Base-by-base conservation (phyloP, 257 asterid species). In the Salvia rosmarinus region DNA sequence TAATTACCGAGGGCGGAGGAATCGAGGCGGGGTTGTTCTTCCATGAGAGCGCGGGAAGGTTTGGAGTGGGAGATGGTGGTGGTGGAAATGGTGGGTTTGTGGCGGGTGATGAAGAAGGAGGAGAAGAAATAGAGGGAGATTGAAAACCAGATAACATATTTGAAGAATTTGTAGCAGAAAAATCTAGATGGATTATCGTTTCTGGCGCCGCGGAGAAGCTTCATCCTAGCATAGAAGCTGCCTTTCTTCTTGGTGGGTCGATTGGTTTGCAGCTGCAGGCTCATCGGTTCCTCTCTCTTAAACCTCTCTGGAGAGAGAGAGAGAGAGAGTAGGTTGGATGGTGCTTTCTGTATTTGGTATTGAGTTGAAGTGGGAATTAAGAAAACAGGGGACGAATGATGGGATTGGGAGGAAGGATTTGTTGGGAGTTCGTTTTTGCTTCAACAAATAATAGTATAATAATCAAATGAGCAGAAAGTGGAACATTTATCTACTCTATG, bases 91-190 rank as follows among this genome's bases (percentile, higher is more conserved):
- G 87, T 52, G 67, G 84, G 84, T 34, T 78, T 69, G 46, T 84
- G 79, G 28, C 77, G 80, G 50, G 90, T 81, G 43, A 85, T 78
- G 35, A 89, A 72, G 35, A 89, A 91, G 49, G 86, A 86, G 4
- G 92, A 82, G 61, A 88, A 73, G 35, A 88, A 84, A 64, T 81
- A 94, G 13, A 86, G 76, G 0, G 89, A 84, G 11, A 89, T 74
- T 4, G 94, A 89, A 23, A 89, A 62, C 89, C 93, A 91, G 32
- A 94, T 82, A 5, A 88, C 8, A 87, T 94, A 86, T 88, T 85
- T 94, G 85, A 86, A 74, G 74, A 78, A 82, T 88, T 82, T 85
- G 73, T 75, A 76, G 46, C 87, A 75, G 3, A 80, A 78, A 30
- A 5, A 47, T 19, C 40, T 73, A 64, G 81, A 70, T 58, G 70